Evolutionary conservation across 2,329 filamentous ascomycete species (phyloP).

Genomic region (Alternaria sp.): DNA sequence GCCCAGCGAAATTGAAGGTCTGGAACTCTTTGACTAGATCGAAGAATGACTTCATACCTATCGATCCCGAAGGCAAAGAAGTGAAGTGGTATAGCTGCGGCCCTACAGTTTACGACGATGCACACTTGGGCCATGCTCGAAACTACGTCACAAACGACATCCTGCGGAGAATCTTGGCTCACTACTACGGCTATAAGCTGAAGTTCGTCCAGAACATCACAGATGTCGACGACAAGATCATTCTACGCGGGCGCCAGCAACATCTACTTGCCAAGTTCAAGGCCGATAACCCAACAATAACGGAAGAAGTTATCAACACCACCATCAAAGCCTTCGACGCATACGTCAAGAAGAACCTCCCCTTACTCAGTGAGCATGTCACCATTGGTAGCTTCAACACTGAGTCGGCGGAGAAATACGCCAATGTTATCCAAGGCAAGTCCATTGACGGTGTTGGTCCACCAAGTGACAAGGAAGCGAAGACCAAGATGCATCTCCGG

Average conservation of each 20-base stretch:
- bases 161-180: constrained; percentile 78
- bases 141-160: constrained; percentile 95
- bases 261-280: constrained; percentile 78
- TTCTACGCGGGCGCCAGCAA: constrained; percentile 74
- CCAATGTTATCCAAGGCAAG: constrained; percentile 63
- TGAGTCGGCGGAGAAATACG: constrained; percentile 62
- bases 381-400: constrained; percentile 59
- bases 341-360: constrained; percentile 74
- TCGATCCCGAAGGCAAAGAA: constrained; percentile 71
- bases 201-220: constrained; percentile 95
- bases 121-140: constrained; percentile 81
- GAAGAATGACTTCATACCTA: constrained; percentile 77
- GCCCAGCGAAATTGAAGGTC: constrained; percentile 70
- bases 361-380: constrained; percentile 57
- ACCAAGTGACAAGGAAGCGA: constrained; percentile 80
- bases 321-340: constrained; percentile 62
- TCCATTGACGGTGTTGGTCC: constrained; percentile 61
- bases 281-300: constrained; percentile 55
- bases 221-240: constrained; percentile 66
- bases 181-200: constrained; percentile 84
- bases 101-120: constrained; percentile 84
- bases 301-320: constrained; percentile 59
- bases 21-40: constrained; percentile 81
- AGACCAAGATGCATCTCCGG: constrained; percentile 87
- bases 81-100: constrained; percentile 91